phyloP scores from a whole-genome alignment of 2,329 filamentous ascomycete species.

The Xylogone sp. region DNA sequence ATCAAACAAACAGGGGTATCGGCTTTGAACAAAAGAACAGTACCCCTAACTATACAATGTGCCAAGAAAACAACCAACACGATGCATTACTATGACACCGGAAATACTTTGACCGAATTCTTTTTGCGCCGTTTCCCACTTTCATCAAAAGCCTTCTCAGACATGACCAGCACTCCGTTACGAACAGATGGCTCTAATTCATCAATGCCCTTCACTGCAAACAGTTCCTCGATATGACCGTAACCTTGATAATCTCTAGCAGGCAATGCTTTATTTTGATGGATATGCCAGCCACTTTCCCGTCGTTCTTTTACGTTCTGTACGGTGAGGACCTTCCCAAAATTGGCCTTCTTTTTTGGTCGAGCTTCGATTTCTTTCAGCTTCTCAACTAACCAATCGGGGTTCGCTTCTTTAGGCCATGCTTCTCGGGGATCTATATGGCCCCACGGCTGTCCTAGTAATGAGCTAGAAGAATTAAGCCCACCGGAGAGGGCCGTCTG shows the following conservation, averaged over 20 bases:
- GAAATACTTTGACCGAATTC: neutral
- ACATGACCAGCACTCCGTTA: slow-evolving; percentile 11
- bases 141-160: slow-evolving; percentile 10
- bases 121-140: slow-evolving; percentile 12
- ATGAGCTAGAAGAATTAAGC: neutral
- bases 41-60: neutral
- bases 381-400: slow-evolving; percentile 45
- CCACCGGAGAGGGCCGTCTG: neutral
- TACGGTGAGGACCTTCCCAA: slow-evolving; percentile 31
- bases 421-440: slow-evolving; percentile 49
- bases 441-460: slow-evolving; percentile 34
- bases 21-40: neutral
- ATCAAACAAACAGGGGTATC: neutral
- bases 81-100: neutral
- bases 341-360: slow-evolving; percentile 45
- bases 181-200: slow-evolving; percentile 7
- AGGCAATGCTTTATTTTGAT: slow-evolving; percentile 13
- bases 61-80: neutral
- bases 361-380: slow-evolving; percentile 45
- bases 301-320: slow-evolving; percentile 13
- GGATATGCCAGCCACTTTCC: slow-evolving; percentile 16
- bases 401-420: slow-evolving; percentile 38
- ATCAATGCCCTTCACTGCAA: slow-evolving; percentile 6
- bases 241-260: slow-evolving; percentile 2
- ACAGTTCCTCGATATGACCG: slow-evolving; percentile 11